Evolutionary conservation across 2,329 filamentous ascomycete species (phyloP).

Genomic region (Colletotrichum sp.): DNA sequence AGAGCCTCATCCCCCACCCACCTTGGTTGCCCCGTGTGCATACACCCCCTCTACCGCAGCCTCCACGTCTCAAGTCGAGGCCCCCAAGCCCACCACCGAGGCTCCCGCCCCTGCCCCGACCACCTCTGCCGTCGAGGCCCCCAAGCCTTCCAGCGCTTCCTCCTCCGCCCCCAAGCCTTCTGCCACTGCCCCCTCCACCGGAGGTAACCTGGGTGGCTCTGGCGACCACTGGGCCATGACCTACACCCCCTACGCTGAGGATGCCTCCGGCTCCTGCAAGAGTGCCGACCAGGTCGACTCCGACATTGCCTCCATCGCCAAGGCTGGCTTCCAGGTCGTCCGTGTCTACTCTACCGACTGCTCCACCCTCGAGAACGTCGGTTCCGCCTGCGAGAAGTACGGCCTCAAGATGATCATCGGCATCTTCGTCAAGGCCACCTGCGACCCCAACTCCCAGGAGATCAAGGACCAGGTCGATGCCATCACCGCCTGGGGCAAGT

Average conservation of each 20-base stretch:
- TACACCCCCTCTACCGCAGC: too few relatives aligned
- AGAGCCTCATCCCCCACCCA: too few relatives aligned
- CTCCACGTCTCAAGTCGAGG: too few relatives aligned
- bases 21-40: too few relatives aligned
- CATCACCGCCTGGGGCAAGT: conserved; percentile 74
- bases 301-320: conserved; percentile 68
- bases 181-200: conserved; percentile 29
- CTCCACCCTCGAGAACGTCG: conserved; percentile 77
- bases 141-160: conserved; percentile 25
- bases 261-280: conserved; percentile 69
- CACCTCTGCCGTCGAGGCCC: conserved; percentile 25
- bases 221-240: conserved; percentile 75
- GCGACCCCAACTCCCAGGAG: conserved; percentile 61
- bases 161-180: conserved; percentile 22
- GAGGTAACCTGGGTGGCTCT: conserved; percentile 41
- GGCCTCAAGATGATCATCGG: conserved; percentile 84
- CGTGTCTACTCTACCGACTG: conserved; percentile 96
- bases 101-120: conserved; percentile 19
- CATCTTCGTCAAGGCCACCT: conserved; percentile 78
- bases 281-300: conserved; percentile 55
- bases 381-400: conserved; percentile 67
- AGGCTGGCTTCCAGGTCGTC: conserved; percentile 70
- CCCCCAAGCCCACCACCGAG: conserved; percentile 23
- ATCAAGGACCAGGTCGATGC: conserved; percentile 76
- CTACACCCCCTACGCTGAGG: conserved; percentile 75